phyloP scores from a whole-genome alignment of 148 eudicot genomes.

The Chenopodium suecicum region DNA sequence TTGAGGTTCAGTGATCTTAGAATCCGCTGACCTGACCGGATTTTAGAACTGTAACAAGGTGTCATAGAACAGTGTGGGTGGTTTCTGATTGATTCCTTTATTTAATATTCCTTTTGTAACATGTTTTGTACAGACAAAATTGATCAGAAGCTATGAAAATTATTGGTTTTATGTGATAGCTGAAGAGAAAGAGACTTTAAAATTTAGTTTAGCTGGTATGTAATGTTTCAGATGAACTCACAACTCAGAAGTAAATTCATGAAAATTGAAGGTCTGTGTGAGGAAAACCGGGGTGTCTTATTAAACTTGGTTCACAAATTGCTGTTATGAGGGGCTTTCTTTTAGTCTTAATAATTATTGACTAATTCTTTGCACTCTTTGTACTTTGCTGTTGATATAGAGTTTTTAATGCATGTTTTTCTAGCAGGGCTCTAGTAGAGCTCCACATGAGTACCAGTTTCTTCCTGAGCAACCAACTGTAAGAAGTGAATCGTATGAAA shows the following conservation, averaged over 20 bases:
- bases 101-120: background rate
- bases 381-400: background rate
- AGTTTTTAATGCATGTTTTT: slow-evolving; percentile 10
- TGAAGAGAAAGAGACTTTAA: background rate
- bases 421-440: slow-evolving; percentile 64
- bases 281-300: background rate
- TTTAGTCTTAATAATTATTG: background rate
- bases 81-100: background rate
- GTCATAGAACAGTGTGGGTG: background rate
- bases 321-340: background rate
- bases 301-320: background rate
- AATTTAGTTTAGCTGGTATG: no score
- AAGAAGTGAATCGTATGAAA: slow-evolving; percentile 62
- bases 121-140: background rate
- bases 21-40: background rate
- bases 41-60: background rate
- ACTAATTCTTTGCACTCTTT: background rate
- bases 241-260: background rate
- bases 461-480: slow-evolving; percentile 87
- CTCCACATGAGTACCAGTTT: slow-evolving; percentile 80
- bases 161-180: background rate
- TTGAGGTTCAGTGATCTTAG: background rate
- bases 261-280: background rate
- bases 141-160: background rate
- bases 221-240: background rate